Conservation (phyloP, 163 green algal genomes). For the Botryococcus braunii region DNA sequence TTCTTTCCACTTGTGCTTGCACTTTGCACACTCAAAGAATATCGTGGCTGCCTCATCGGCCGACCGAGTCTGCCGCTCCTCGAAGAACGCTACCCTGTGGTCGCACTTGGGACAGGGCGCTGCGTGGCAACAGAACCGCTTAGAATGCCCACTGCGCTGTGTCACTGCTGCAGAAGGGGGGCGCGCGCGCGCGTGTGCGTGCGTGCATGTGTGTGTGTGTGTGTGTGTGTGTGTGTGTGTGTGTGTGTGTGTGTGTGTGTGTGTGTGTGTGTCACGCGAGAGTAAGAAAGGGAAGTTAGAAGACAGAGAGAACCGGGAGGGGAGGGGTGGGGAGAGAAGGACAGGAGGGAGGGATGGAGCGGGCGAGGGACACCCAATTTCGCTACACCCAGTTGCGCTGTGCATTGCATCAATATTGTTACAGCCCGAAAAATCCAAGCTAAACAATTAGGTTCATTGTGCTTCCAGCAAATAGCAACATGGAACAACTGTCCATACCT, state of each 20-base stretch:
- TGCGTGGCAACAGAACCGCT: constrained; percentile 27
- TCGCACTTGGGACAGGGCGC: constrained; percentile 72
- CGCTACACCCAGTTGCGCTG: no score
- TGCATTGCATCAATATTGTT: not conserved
- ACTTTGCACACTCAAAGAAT: constrained; percentile 90
- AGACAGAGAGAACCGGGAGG: no score
- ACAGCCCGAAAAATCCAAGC: not conserved
- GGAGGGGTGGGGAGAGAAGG: no score
- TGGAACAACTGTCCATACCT: constrained; percentile 29
- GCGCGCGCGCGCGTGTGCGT: not conserved
- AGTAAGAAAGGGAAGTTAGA: no score
- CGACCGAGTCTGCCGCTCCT: constrained; percentile 90
- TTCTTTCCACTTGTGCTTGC: constrained; percentile 66
- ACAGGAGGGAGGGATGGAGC: no score
- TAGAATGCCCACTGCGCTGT: not conserved
- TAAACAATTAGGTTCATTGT: not conserved
- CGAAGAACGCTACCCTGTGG: constrained; percentile 82
- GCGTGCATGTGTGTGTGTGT: not conserved
- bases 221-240: no score
- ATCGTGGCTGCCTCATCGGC: constrained; percentile 91
- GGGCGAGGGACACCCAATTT: no score
- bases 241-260: no score
- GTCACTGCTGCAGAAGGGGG: not conserved
- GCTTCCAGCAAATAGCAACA: not conserved
- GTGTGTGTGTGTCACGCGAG: no score